Evolutionary conservation across 2,329 filamentous ascomycete species (phyloP).

Genomic region (Pyrenophora tritici-repentis): DNA sequence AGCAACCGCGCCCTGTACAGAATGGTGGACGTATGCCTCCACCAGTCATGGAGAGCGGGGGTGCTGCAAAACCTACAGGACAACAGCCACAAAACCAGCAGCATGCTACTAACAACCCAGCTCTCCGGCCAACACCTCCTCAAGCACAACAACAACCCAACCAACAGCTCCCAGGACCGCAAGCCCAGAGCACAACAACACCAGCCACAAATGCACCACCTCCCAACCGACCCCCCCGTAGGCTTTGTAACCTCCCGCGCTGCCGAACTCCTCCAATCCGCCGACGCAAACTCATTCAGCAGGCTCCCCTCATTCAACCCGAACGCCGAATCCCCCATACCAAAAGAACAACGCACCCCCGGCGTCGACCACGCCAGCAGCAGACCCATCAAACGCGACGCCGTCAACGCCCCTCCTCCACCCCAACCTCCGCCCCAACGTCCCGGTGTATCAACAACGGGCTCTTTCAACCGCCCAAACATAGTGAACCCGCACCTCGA

Average conservation of each 20-base stretch:
- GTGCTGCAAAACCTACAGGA: constrained; percentile 20
- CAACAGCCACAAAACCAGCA: constrained; percentile 30
- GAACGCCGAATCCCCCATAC: constrained; percentile 65
- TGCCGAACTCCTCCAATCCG: constrained; percentile 48
- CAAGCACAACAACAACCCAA: constrained; percentile 26
- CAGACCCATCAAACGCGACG: constrained; percentile 67
- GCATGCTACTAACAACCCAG: constrained; percentile 26
- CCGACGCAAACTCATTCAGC: constrained; percentile 35
- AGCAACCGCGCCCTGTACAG: constrained; percentile 27
- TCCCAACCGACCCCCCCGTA: constrained; percentile 36
- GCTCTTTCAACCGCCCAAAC: constrained; percentile 40
- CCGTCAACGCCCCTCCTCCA: constrained; percentile 27
- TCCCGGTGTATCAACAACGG: constrained; percentile 15
- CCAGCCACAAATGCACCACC: constrained; percentile 20
- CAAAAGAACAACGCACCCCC: constrained; percentile 76
- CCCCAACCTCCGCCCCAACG: constrained; percentile 20
- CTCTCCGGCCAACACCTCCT: constrained; percentile 31
- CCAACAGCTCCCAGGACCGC: constrained; percentile 20
- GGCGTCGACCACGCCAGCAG: constrained; percentile 82
- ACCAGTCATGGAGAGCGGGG: constrained; percentile 28
- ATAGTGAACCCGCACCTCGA: constrained; percentile 57
- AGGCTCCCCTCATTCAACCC: constrained; percentile 54
- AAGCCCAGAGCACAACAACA: constrained; percentile 6
- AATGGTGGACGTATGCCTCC: constrained; percentile 29
- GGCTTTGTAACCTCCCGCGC: constrained; percentile 55